Conservation (phyloP, 148 eudicot genomes). For the Heliamphora exappendiculata region DNA sequence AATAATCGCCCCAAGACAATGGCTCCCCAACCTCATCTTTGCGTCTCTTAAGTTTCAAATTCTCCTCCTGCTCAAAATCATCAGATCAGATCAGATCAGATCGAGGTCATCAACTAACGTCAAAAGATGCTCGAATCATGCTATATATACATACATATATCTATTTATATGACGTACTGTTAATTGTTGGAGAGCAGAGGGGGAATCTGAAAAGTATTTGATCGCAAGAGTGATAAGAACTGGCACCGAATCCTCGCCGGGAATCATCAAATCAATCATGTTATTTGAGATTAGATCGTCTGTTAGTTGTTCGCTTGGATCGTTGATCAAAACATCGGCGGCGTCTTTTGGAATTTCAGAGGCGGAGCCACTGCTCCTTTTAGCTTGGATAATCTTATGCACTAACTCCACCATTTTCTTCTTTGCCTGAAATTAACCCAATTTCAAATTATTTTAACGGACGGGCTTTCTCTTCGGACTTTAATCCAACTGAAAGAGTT, state of each 20-base stretch:
- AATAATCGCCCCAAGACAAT: conserved; percentile 69
- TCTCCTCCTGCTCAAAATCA: conserved; percentile 68
- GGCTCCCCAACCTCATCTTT: conserved; percentile 52
- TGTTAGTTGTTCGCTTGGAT: conserved; percentile 56
- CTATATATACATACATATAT: no score
- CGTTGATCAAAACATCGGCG: conserved; percentile 57
- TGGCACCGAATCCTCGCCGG: conserved; percentile 94
- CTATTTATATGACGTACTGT: no score
- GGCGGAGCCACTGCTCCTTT: conserved; percentile 23
- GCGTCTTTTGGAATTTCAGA: conserved; percentile 46
- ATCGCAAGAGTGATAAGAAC: conserved; percentile 73
- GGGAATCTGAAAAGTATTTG: conserved; percentile 76
- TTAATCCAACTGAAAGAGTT: no score
- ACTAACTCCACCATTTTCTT: conserved; percentile 71
- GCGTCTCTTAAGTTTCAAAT: conserved; percentile 47
- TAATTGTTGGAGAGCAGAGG: conserved; percentile 58
- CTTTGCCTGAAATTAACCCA: conserved; percentile 52
- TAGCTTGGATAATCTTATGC: conserved; percentile 45
- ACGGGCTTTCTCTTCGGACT: no score
- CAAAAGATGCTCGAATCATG: no score
- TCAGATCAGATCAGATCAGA: no score
- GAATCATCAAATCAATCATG: conserved; percentile 92
- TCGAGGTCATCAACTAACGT: no score
- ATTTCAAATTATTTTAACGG: not conserved
- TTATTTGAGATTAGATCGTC: conserved; percentile 78